Evolutionary conservation across 805 yeast genomes (phyloP).

Genomic region (Alloascoidea hylecoeti): DNA sequence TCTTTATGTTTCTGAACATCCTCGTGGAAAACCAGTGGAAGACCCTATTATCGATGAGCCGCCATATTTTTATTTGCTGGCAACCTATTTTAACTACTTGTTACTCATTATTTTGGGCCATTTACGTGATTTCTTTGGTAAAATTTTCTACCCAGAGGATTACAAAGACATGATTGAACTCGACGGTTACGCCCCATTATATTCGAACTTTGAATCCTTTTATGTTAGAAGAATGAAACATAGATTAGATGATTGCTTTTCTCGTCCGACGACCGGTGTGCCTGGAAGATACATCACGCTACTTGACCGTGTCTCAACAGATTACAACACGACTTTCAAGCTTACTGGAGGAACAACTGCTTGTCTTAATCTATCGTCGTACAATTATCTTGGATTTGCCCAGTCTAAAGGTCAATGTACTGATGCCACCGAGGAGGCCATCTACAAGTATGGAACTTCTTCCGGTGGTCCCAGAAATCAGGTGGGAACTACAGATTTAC

Average conservation of each 20-base stretch:
- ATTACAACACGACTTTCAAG: conserved; percentile 47
- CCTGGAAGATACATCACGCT: conserved; percentile 88
- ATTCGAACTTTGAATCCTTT: conserved; percentile 84
- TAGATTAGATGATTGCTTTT: conserved; percentile 89
- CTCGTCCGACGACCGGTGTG: conserved; percentile 93
- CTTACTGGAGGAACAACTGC: conserved; percentile 66
- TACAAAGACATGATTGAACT: conserved; percentile 56
- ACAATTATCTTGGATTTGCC: conserved; percentile 94
- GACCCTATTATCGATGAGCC: conserved; percentile 65
- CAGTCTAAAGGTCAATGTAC: conserved; percentile 91
- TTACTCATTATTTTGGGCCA: conserved; percentile 83
- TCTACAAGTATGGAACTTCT: conserved; percentile 62
- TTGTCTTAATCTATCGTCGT: conserved; percentile 78
- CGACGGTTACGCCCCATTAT: conserved; percentile 94
- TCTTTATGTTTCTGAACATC: conserved; percentile 45
- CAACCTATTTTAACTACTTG: conserved; percentile 78
- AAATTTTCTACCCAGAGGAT: conserved; percentile 49
- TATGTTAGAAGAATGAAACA: conserved; percentile 84
- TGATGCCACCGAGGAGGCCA: conserved; percentile 48
- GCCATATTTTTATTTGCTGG: conserved; percentile 61
- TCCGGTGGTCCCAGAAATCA: conserved; percentile 65
- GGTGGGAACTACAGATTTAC: conserved; percentile 69
- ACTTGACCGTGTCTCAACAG: conserved; percentile 61
- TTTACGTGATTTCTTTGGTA: conserved; percentile 77
- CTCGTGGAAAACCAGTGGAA: conserved; percentile 39